phyloP scores from a whole-genome alignment of 169 alveolate species.

The Plasmodium reichenowi region DNA sequence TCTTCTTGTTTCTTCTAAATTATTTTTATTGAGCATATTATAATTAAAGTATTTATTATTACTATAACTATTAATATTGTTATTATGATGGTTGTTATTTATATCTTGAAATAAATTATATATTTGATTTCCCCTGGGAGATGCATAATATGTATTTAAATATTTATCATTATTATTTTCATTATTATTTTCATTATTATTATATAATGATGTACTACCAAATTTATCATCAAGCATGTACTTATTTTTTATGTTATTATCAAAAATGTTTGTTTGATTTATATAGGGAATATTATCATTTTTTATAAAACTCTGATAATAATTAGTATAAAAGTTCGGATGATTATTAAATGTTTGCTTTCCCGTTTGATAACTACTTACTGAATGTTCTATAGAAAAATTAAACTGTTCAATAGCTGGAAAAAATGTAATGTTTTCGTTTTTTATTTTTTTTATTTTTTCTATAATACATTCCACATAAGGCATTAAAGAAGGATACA shows the following conservation, averaged over 20 bases:
- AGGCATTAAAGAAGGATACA: constrained; percentile 62
- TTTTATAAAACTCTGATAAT: background rate
- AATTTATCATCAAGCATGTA: no score
- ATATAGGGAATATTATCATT: background rate
- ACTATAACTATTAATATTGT: background rate
- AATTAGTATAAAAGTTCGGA: no score
- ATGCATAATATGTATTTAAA: background rate
- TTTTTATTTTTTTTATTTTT: constrained; percentile 56
- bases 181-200: background rate
- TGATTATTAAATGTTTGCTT: no score
- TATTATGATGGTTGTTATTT: background rate
- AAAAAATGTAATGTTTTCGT: constrained; percentile 1
- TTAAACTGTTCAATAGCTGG: constrained; percentile 24
- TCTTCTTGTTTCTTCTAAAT: background rate
- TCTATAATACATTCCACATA: constrained; percentile 61
- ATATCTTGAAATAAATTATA: no score
- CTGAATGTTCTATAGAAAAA: constrained; percentile 8
- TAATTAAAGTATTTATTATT: constrained; percentile 8
- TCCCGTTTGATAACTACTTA: background rate
- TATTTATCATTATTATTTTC: background rate
- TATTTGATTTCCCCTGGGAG: no score
- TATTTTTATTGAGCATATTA: background rate
- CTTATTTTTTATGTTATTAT: no score
- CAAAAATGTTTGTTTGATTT: no score
- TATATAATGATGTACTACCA: no score